These are phyloP conservation scores for Trichoderma gamsii DNA, from an alignment of 495 filamentous ascomycete species.

Conservation along the genomic window DNA sequence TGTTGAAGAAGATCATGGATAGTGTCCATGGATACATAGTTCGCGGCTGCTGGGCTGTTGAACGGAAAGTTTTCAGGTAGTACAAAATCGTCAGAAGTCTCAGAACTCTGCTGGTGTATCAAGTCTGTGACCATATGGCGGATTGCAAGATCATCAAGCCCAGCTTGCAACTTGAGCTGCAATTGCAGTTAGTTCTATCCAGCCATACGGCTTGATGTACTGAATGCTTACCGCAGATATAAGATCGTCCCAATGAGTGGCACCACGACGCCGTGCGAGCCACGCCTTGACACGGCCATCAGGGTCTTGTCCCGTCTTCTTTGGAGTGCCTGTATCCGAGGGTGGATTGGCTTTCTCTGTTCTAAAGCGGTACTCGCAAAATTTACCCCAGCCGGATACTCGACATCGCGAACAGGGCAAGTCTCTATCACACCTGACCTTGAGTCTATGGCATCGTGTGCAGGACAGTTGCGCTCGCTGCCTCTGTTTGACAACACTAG, in stretches of 20 bases:
- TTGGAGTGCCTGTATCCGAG: background rate
- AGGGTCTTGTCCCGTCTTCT: background rate
- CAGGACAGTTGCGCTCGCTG: background rate
- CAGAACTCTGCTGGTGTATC: background rate
- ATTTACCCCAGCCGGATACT: background rate
- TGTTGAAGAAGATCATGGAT: background rate
- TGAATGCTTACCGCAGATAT: background rate
- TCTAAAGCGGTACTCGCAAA: background rate
- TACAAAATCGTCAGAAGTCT: background rate
- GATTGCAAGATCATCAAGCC: background rate
- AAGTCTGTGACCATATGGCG: background rate
- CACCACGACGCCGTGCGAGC: background rate
- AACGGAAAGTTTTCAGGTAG: background rate
- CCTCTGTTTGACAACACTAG: background rate
- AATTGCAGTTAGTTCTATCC: background rate
- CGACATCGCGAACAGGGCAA: background rate
- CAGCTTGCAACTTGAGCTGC: background rate
- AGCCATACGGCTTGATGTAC: background rate
- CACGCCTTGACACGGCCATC: background rate
- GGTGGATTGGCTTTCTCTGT: background rate
- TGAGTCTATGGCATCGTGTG: background rate
- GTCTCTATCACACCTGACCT: background rate
- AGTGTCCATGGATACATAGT: background rate
- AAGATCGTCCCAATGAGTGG: background rate
- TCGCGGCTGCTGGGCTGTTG: background rate